Conservation (phyloP, 345 rosid species). For the Eucalyptus pauciflora region DNA sequence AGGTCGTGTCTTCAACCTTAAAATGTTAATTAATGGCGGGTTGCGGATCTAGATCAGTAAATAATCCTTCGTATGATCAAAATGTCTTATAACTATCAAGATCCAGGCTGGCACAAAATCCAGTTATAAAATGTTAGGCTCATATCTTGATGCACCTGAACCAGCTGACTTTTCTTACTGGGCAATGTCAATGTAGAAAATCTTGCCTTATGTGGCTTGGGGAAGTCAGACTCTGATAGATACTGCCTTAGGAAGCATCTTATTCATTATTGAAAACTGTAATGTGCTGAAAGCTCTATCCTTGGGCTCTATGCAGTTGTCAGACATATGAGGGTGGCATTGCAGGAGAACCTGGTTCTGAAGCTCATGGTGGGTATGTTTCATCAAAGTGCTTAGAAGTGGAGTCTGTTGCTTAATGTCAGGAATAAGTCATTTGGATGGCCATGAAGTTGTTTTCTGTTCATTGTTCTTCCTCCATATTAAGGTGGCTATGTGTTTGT, state of each 20-base stretch:
- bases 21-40: neutral
- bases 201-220: neutral
- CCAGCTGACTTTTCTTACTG: neutral
- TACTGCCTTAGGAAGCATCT: neutral
- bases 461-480: neutral
- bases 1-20: neutral
- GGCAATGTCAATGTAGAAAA: neutral
- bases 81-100: neutral
- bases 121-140: neutral
- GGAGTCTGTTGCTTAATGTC: neutral
- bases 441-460: neutral
- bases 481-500: neutral
- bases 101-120: neutral
- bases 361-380: slow-evolving; percentile 99
- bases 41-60: neutral
- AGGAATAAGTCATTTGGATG: neutral
- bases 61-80: neutral
- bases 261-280: neutral
- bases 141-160: neutral
- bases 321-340: slow-evolving; percentile 99
- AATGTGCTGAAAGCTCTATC: neutral
- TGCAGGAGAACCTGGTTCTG: slow-evolving; percentile 94
- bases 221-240: neutral
- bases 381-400: slow-evolving; percentile 1
- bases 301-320: slow-evolving; percentile 40